Evolutionary conservation across 495 filamentous ascomycete species (phyloP).

Genomic region (Rusavskia elegans): DNA sequence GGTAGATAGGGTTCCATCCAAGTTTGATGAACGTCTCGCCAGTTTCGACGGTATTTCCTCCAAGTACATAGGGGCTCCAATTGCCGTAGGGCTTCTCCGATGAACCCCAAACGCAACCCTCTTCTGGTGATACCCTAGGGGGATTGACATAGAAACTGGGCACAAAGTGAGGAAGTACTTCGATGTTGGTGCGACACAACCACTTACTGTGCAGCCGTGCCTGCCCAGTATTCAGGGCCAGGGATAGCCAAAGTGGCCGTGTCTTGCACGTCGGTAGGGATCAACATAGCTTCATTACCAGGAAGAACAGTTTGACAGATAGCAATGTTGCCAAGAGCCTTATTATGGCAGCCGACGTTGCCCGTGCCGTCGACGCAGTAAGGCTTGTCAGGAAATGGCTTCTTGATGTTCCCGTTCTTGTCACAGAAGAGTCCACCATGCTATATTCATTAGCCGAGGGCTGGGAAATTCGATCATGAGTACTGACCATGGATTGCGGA

Average conservation of each 20-base stretch:
- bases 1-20: slow-evolving; percentile 67
- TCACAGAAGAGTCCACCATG: slow-evolving; percentile 68
- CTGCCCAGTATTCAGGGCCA: slow-evolving; percentile 51
- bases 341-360: slow-evolving; percentile 45
- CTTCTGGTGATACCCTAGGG: slow-evolving; percentile 41
- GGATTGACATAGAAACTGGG: slow-evolving; percentile 64
- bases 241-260: slow-evolving; percentile 51
- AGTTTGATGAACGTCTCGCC: slow-evolving; percentile 63
- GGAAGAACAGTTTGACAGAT: slow-evolving; percentile 77
- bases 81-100: slow-evolving; percentile 51
- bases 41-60: slow-evolving; percentile 49
- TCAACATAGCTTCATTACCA: slow-evolving; percentile 81
- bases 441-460: slow-evolving; percentile 21
- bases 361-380: slow-evolving; percentile 64
- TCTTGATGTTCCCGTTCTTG: slow-evolving; percentile 44
- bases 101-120: slow-evolving; percentile 60
- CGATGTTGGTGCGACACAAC: not conserved
- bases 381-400: slow-evolving; percentile 51
- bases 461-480: not conserved
- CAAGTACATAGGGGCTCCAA: slow-evolving; percentile 67
- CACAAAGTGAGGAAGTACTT: not conserved
- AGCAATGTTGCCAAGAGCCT: slow-evolving; percentile 41
- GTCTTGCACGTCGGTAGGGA: slow-evolving; percentile 49
- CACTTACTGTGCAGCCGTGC: slow-evolving; percentile 57
- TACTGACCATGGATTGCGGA: slow-evolving; percentile 58